These are phyloP conservation scores for Cyberlindnera suaveolens DNA, from an alignment of 805 yeast genomes.

Conservation along the genomic window DNA sequence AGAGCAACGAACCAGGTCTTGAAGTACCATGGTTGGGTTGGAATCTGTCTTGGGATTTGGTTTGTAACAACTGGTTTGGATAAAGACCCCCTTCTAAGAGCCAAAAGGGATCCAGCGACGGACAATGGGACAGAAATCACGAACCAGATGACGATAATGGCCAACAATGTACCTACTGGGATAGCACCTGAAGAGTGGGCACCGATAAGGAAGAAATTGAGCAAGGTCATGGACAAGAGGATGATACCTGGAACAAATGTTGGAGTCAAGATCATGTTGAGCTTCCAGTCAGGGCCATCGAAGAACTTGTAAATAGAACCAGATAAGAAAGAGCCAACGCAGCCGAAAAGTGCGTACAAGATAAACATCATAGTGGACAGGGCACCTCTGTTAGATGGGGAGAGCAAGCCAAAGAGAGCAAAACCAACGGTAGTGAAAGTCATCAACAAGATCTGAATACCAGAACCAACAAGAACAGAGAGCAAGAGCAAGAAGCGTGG, in stretches of 20 bases:
- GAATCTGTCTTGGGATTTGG: slow-evolving; percentile 95
- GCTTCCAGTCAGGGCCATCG: slow-evolving; percentile 89
- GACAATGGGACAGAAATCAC: slow-evolving; percentile 80
- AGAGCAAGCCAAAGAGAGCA: slow-evolving; percentile 82
- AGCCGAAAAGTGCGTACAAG: slow-evolving; percentile 73
- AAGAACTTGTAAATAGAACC: slow-evolving; percentile 81
- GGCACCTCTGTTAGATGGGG: slow-evolving; percentile 94
- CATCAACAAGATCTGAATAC: slow-evolving; percentile 80
- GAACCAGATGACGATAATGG: slow-evolving; percentile 80
- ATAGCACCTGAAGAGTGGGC: slow-evolving; percentile 90
- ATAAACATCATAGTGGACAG: slow-evolving; percentile 86
- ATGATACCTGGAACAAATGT: slow-evolving; percentile 75
- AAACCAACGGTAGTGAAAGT: slow-evolving; percentile 63
- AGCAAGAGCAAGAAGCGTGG: slow-evolving; percentile 66
- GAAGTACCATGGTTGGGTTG: slow-evolving; percentile 81
- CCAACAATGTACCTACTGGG: slow-evolving; percentile 84
- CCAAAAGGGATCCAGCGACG: slow-evolving; percentile 72
- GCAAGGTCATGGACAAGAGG: slow-evolving; percentile 54
- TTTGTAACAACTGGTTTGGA: slow-evolving; percentile 83
- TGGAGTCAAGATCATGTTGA: slow-evolving; percentile 80
- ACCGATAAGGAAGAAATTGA: slow-evolving; percentile 77
- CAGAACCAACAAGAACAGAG: slow-evolving; percentile 83
- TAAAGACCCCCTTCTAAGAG: slow-evolving; percentile 52
- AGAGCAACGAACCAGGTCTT: slow-evolving; percentile 60
- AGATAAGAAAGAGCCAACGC: slow-evolving; percentile 82